Percentiles rank a stretch among this genome's conserved stretches.
Conservation (phyloP, 2,329 filamentous ascomycete species). For the Colletotrichum tabaci region DNA sequence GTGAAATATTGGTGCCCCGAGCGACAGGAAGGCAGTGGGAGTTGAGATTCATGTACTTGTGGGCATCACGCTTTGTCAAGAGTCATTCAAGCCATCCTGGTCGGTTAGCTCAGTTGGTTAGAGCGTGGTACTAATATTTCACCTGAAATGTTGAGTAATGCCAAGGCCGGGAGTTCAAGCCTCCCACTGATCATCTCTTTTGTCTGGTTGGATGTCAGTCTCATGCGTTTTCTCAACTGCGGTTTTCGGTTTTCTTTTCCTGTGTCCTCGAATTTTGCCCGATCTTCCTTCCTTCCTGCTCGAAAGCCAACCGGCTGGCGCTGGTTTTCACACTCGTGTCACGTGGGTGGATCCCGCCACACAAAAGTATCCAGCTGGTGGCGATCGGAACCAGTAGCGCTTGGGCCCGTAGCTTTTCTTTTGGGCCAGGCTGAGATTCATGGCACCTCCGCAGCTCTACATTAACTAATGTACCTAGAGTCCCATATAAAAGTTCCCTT, state of each 20-base stretch:
- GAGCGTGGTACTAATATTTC: conserved; percentile 42
- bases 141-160: conserved; percentile 26
- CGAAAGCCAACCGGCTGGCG: not conserved
- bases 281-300: not conserved
- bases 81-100: not conserved
- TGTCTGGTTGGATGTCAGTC: not conserved
- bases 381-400: not conserved
- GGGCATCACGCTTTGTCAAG: fast-evolving
- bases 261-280: too few relatives aligned
- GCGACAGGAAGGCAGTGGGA: too few relatives aligned
- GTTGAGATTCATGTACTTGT: not conserved
- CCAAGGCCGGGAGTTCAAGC: conserved; percentile 42
- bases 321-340: not conserved
- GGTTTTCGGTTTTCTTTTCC: not conserved
- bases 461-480: not conserved
- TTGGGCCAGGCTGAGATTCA: conserved; percentile 5
- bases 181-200: conserved; percentile 39
- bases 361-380: not conserved
- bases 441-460: conserved; percentile 22
- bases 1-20: too few relatives aligned
- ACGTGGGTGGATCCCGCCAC: not conserved
- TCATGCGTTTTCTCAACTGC: not conserved
- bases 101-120: conserved; percentile 43
- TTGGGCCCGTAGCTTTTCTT: conserved; percentile 5
- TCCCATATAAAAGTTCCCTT: conserved; percentile 38